Percentiles rank a stretch among this genome's conserved stretches.
Conservation (phyloP, 495 filamentous ascomycete genomes). For the Bacidia rubella region DNA sequence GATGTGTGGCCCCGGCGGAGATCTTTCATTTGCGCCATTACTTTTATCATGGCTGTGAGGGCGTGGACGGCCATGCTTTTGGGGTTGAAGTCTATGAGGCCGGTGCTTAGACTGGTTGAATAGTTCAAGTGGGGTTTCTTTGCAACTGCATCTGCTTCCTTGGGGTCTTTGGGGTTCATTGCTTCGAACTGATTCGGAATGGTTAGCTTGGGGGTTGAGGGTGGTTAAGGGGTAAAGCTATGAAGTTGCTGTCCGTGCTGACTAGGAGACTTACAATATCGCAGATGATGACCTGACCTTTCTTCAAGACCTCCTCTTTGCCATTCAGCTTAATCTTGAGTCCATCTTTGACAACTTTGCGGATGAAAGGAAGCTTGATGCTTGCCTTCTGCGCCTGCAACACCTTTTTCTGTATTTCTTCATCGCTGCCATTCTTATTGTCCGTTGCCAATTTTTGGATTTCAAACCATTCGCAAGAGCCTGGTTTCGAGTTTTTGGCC, state of each 20-base stretch:
- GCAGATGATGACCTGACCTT: constrained; percentile 6
- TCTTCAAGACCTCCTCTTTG: not conserved
- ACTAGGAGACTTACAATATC: constrained; percentile 9
- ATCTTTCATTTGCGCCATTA: constrained; percentile 24
- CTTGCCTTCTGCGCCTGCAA: constrained; percentile 14
- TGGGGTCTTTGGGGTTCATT: not conserved
- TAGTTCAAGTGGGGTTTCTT: not conserved
- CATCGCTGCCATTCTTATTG: not conserved
- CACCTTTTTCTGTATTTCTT: constrained; percentile 8
- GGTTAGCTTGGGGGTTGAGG: not conserved
- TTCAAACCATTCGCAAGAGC: constrained; percentile 6
- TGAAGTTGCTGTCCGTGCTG: no score
- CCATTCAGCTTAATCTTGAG: not conserved
- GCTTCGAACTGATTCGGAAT: not conserved
- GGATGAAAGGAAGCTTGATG: constrained; percentile 10
- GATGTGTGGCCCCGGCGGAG: constrained; percentile 39
- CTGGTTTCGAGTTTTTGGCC: constrained; percentile 20
- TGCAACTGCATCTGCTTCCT: no score
- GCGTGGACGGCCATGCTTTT: constrained; percentile 34
- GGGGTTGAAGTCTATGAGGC: constrained; percentile 24
- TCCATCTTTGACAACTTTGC: constrained; percentile 1
- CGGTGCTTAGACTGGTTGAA: constrained; percentile 3
- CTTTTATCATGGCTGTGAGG: constrained; percentile 34
- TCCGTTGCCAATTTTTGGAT: constrained; percentile 3
- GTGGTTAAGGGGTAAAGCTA: not conserved